phyloP scores from a whole-genome alignment of 1,139 yeast species.

The Zygotorulaspora mrakii region DNA sequence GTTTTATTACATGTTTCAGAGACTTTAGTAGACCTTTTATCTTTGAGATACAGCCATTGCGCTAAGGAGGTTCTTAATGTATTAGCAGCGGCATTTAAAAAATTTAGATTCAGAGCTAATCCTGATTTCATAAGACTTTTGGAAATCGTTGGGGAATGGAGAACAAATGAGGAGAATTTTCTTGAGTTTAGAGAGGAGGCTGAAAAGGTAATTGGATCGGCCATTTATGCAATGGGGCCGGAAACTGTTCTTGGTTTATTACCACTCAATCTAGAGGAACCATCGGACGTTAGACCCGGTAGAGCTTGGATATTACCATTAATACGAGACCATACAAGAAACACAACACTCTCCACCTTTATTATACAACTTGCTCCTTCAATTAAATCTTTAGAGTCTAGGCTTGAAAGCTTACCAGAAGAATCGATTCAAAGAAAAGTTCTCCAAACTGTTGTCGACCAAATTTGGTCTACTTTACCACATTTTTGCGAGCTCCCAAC shows the following conservation, averaged over 20 bases:
- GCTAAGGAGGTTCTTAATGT: constrained; percentile 73
- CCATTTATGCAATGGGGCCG: constrained; percentile 80
- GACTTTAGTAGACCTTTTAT: constrained; percentile 53
- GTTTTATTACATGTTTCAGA: constrained; percentile 54
- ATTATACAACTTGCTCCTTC: constrained; percentile 63
- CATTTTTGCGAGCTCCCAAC: constrained; percentile 83
- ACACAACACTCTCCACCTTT: constrained; percentile 65
- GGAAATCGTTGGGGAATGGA: constrained; percentile 77
- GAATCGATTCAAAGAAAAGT: constrained; percentile 69
- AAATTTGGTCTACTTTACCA: constrained; percentile 88
- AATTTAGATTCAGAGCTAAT: constrained; percentile 62
- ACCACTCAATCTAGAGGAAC: constrained; percentile 69
- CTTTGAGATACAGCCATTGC: constrained; percentile 73
- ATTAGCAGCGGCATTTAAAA: constrained; percentile 58
- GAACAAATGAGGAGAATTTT: constrained; percentile 68
- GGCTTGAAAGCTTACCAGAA: constrained; percentile 37
- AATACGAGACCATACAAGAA: constrained; percentile 77
- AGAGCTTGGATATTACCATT: constrained; percentile 96
- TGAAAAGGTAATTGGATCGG: constrained; percentile 75
- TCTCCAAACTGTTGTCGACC: constrained; percentile 79
- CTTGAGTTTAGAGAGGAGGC: constrained; percentile 74
- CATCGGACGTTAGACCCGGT: constrained; percentile 53
- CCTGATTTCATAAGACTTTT: constrained; percentile 69
- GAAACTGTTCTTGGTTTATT: constrained; percentile 67
- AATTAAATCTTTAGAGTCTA: constrained; percentile 52